Conservation (phyloP, 2,329 filamentous ascomycete species). For the Pseudogymnoascus sp. region DNA sequence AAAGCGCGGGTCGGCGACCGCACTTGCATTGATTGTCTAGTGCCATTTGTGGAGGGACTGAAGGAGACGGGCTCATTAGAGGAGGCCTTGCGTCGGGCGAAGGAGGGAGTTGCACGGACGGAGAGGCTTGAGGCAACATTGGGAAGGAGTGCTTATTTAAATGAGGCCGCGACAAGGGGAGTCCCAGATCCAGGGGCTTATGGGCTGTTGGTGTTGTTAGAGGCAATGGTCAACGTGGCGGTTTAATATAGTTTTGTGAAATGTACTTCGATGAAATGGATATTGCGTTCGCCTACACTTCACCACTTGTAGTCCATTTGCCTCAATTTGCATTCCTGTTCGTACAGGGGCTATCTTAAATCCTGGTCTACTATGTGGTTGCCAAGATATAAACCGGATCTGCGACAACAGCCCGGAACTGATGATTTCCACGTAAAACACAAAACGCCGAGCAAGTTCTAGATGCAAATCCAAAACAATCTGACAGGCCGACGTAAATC, state of each 20-base stretch:
- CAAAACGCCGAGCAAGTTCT: too few relatives aligned
- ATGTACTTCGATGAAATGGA: neutral
- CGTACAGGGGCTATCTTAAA: too few relatives aligned
- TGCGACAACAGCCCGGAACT: too few relatives aligned
- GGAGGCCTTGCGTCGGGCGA: constrained; percentile 38
- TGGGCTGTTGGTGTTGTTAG: constrained; percentile 33
- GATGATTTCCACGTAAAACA: too few relatives aligned
- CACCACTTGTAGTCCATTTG: neutral
- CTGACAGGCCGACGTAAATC: too few relatives aligned
- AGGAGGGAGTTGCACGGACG: constrained; percentile 39
- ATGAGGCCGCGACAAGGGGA: constrained; percentile 36
- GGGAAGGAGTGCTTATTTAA: constrained; percentile 45
- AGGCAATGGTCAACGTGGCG: constrained; percentile 13
- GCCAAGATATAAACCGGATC: too few relatives aligned
- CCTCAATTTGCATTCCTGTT: too few relatives aligned
- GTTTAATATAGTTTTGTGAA: neutral
- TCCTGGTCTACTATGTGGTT: too few relatives aligned
- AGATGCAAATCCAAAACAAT: too few relatives aligned
- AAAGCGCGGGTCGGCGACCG: constrained; percentile 24
- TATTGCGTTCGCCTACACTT: neutral
- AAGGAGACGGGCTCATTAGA: constrained; percentile 34
- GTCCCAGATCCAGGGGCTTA: constrained; percentile 48
- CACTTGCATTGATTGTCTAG: constrained; percentile 27
- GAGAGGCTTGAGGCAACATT: constrained; percentile 46
- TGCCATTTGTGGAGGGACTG: constrained; percentile 26